Percentiles rank a stretch among this genome's conserved stretches.
phyloP scores from a whole-genome alignment of 176 grass and related monocot genomes.

The Eleusine indica region DNA sequence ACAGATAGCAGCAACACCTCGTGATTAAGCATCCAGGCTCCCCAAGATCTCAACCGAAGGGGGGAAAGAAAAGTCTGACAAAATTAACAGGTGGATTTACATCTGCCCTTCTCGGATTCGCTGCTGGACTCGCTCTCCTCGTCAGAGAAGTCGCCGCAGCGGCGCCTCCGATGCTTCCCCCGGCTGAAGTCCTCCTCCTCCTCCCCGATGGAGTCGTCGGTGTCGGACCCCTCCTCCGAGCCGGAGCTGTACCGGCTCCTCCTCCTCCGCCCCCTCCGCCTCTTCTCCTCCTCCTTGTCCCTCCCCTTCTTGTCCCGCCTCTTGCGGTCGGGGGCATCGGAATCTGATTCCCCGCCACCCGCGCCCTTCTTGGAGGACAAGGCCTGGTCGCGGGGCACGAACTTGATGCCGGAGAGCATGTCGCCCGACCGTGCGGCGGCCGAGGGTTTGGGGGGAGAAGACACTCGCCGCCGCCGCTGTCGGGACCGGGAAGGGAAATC shows the following conservation, averaged over 20 bases:
- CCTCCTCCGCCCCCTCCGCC: neutral
- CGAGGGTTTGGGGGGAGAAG: neutral
- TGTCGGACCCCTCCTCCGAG: constrained; percentile 11
- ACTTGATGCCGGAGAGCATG: constrained; percentile 65
- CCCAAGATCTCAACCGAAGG: neutral
- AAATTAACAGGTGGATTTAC: constrained; percentile 21
- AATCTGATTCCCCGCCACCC: constrained; percentile 42
- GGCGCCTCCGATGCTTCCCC: constrained; percentile 31
- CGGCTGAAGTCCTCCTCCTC: constrained; percentile 41
- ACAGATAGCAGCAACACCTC: neutral
- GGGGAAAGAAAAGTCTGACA: neutral
- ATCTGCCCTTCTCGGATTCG: constrained; percentile 46
- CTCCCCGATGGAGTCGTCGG: constrained; percentile 34
- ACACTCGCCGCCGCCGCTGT: neutral
- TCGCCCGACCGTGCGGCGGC: neutral
- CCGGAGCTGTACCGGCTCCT: constrained; percentile 41
- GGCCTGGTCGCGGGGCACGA: constrained; percentile 53
- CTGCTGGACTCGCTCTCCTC: constrained; percentile 40
- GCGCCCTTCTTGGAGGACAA: constrained; percentile 25
- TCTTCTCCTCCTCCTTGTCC: constrained; percentile 43
- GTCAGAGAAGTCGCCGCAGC: constrained; percentile 32
- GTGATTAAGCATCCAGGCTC: neutral
- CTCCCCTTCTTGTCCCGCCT: constrained; percentile 33
- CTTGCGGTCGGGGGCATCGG: constrained; percentile 40
- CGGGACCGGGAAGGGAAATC: neutral